phyloP scores from a whole-genome alignment of 495 filamentous ascomycete species.

The Podospora pseudopauciseta region DNA sequence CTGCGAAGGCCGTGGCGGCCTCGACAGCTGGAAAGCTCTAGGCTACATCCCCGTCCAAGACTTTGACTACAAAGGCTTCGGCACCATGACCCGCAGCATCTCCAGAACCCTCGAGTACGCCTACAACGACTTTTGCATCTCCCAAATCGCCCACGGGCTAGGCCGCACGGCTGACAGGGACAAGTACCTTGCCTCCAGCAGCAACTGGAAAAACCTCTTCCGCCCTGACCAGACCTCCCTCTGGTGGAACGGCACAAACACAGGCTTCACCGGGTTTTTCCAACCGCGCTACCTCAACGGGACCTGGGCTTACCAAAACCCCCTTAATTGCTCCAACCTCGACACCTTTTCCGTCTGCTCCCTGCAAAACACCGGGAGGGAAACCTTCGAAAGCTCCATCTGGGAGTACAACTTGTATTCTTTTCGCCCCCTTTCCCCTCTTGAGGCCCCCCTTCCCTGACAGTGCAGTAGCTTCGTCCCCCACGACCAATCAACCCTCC shows the following conservation, averaged over 20 bases:
- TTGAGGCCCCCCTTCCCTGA: background rate
- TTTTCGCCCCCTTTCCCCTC: background rate
- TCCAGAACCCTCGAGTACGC: conserved; percentile 73
- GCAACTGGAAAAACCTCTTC: conserved; percentile 68
- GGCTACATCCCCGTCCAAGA: conserved; percentile 69
- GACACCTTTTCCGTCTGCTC: conserved; percentile 55
- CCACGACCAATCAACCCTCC: conserved; percentile 63
- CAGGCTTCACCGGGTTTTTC: conserved; percentile 64
- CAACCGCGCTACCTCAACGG: conserved; percentile 64
- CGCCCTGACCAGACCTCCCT: conserved; percentile 58
- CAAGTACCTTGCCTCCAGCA: conserved; percentile 59
- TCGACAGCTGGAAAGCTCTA: conserved; percentile 63
- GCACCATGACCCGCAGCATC: conserved; percentile 66
- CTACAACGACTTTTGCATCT: conserved; percentile 74
- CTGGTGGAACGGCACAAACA: conserved; percentile 54
- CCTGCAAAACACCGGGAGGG: conserved; percentile 57
- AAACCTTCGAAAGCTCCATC: conserved; percentile 67
- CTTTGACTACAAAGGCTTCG: conserved; percentile 63
- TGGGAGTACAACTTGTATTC: conserved; percentile 69
- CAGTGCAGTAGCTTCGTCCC: conserved; percentile 52
- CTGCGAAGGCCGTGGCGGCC: conserved; percentile 64
- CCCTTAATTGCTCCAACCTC: conserved; percentile 59
- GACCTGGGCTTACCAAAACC: conserved; percentile 67
- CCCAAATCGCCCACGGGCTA: conserved; percentile 56
- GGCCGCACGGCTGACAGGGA: conserved; percentile 52